These are phyloP conservation scores for Penicillium sp. DNA, from an alignment of 2,329 filamentous ascomycete genomes.

Conservation along the genomic window DNA sequence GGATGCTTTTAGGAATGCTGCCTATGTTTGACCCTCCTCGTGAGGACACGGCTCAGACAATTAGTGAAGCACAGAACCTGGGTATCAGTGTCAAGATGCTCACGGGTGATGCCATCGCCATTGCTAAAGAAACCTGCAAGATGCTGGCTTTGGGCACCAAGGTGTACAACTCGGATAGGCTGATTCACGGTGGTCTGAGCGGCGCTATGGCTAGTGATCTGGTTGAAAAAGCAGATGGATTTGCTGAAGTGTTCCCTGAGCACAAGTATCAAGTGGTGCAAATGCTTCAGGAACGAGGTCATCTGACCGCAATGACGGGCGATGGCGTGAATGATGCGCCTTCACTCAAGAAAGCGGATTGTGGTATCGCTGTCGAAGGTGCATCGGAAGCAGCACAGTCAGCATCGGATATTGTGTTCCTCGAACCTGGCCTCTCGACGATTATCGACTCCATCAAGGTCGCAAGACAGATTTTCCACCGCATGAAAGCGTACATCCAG, in stretches of 20 bases:
- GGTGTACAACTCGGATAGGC: conserved; percentile 76
- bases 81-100: conserved; percentile 80
- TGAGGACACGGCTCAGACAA: conserved; percentile 76
- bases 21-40: conserved; percentile 80
- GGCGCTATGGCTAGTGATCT: conserved; percentile 74
- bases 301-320: conserved; percentile 73
- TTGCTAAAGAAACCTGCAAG: conserved; percentile 79
- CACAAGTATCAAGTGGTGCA: conserved; percentile 76
- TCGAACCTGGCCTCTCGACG: conserved; percentile 69
- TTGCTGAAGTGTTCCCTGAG: conserved; percentile 73
- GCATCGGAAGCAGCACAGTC: conserved; percentile 71
- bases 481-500: conserved; percentile 76
- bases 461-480: conserved; percentile 72
- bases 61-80: conserved; percentile 71
- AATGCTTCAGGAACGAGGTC: conserved; percentile 71
- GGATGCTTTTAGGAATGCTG: conserved; percentile 73
- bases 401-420: conserved; percentile 72
- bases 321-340: conserved; percentile 75
- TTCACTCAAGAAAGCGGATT: conserved; percentile 72
- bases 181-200: conserved; percentile 72
- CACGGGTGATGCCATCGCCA: conserved; percentile 76
- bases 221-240: conserved; percentile 72
- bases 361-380: conserved; percentile 72
- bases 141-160: conserved; percentile 77
- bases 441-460: conserved; percentile 74